Evolutionary conservation across 257 asterid species (phyloP), one percentile per base, ranked within the genome.

Genomic region (Datura wrightii): DNA sequence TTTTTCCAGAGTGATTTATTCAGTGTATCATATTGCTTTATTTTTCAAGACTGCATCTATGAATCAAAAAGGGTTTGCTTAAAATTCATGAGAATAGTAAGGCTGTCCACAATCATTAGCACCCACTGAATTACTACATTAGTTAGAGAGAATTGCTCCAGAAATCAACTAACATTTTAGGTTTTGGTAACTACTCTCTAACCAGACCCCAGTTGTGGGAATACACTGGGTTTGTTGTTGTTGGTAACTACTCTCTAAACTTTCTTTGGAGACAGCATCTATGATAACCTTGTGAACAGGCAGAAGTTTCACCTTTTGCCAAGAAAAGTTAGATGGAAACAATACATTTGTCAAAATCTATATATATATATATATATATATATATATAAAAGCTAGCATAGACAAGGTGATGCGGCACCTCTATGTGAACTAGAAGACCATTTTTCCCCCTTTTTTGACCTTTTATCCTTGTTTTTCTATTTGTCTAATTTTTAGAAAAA

Each of bases 21-120:
- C 31, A 41, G 54, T 70, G 13, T 70, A 70, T 70, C 34, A 70
- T 70, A 70, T 41, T 70, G 79, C 41, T 41, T 70, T 70, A 42
- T 70, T 41, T 39, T 44, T 70, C 79, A 67, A 70, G 13, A 14
- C 54, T 39, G 31, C 79, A 39, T 7, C 79, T 69, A 70, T 4
- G 5, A 67, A 37, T 67, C 54, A 70, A 41, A 34, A 16, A 8
- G 79, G 14, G 50, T 41, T 69, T 41, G 54, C 36, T 18, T 16
- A 70, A 70, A 41, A 7, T 16, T 39, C 52, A 39, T 39, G 78
- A 69, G 39, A 69, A 69, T 16, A 39, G 7, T 39, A 37, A 8
- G 78, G 52, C 10, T 39, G 31, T 67, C 46, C 52, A 39, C 31
- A 67, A 67, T 67, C 19, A 15, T 15, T 67, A 67, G 78, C 50